Conservation (phyloP, 2,329 filamentous ascomycete genomes). For the Monosporascus sp. region DNA sequence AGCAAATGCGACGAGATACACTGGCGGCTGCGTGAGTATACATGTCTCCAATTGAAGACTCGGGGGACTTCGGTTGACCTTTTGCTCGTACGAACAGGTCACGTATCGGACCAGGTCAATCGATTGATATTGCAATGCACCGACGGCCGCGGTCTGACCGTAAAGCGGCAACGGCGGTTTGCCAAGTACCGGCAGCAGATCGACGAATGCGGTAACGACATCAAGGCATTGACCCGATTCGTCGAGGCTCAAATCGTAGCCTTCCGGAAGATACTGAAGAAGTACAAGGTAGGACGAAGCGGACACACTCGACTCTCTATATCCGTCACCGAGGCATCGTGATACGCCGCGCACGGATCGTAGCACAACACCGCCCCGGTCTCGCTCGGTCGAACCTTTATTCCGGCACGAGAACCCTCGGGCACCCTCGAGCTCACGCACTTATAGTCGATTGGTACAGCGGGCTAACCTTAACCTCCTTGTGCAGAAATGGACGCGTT, state of each 20-base stretch:
- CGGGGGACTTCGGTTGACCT: not conserved
- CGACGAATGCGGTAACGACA: slow-evolving; percentile 62
- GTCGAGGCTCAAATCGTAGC: slow-evolving; percentile 68
- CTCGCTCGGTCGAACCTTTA: no score
- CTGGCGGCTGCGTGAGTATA: slow-evolving; percentile 57
- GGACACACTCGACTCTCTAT: not conserved
- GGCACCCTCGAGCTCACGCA: no score
- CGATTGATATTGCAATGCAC: slow-evolving; percentile 41
- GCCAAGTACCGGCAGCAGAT: slow-evolving; percentile 49
- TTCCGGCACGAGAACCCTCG: no score
- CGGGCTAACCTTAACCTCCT: slow-evolving; percentile 4
- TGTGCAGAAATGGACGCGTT: slow-evolving; percentile 73
- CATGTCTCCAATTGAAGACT: slow-evolving; percentile 16
- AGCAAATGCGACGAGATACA: slow-evolving; percentile 77
- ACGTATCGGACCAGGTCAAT: slow-evolving; percentile 44
- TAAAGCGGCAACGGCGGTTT: slow-evolving; percentile 47
- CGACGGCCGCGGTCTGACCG: slow-evolving; percentile 28
- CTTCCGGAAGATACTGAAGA: slow-evolving; percentile 80
- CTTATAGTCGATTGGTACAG: not conserved
- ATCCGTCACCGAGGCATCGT: no score
- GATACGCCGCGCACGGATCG: no score
- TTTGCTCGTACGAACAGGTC: slow-evolving; percentile 29
- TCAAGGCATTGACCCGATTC: slow-evolving; percentile 65
- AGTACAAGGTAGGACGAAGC: slow-evolving; percentile 59
- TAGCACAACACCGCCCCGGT: no score